Conservation (phyloP, 2,329 filamentous ascomycete genomes). For the Xylariaceae sp. region DNA sequence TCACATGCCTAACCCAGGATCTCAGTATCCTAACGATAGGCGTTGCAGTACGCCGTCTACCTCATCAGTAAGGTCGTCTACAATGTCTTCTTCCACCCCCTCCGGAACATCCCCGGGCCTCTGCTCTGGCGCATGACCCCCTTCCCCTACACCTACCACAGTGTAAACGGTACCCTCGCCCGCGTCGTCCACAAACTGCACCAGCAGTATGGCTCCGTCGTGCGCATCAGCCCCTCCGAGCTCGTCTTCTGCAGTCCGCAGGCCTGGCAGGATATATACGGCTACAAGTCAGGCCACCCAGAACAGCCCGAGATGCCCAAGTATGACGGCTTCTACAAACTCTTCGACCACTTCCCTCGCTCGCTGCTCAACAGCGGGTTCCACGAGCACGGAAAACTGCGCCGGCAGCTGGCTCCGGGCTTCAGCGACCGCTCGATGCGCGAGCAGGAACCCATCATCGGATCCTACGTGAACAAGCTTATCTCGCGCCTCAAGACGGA, state of each 20-base stretch:
- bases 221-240: conserved; percentile 39
- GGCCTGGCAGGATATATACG: conserved; percentile 39
- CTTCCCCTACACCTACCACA: conserved; percentile 19
- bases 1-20: neutral
- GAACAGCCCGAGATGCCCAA: conserved; percentile 29
- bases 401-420: conserved; percentile 35
- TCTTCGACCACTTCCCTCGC: conserved; percentile 20
- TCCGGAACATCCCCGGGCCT: conserved; percentile 28
- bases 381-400: conserved; percentile 31
- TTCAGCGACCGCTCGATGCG: conserved; percentile 38
- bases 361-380: conserved; percentile 30
- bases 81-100: conserved; percentile 27
- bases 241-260: conserved; percentile 36
- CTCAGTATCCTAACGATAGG: neutral
- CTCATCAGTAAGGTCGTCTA: conserved; percentile 6
- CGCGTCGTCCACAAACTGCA: conserved; percentile 28
- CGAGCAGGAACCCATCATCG: conserved; percentile 38
- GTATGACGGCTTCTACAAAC: conserved; percentile 24
- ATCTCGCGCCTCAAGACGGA: conserved; percentile 25
- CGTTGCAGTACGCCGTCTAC: conserved; percentile 9
- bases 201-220: conserved; percentile 35
- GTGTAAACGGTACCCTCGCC: conserved; percentile 19
- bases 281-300: conserved; percentile 26
- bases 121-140: conserved; percentile 22
- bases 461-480: conserved; percentile 35